Conservation (phyloP, 495 filamentous ascomycete species). For the Tuber borchii region DNA sequence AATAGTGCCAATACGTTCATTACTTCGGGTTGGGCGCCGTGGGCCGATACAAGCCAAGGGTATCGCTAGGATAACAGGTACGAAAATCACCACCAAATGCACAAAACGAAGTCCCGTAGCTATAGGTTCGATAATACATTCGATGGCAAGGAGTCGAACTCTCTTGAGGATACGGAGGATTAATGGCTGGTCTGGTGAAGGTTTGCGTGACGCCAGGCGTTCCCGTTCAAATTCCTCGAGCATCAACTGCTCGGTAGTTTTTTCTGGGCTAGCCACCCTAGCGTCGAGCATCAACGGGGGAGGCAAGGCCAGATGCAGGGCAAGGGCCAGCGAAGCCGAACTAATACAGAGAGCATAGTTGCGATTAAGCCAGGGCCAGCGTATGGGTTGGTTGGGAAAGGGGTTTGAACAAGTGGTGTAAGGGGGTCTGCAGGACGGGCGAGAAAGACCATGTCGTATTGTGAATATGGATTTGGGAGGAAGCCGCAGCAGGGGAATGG, state of each 20-base stretch:
- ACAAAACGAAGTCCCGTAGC: slow-evolving; percentile 81
- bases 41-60: slow-evolving; percentile 74
- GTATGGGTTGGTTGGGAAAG: slow-evolving; percentile 1
- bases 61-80: slow-evolving; percentile 74
- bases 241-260: slow-evolving; percentile 36
- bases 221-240: slow-evolving; percentile 37
- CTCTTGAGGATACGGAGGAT: slow-evolving; percentile 11
- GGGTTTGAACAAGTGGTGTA: slow-evolving; percentile 11
- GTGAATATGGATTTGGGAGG: slow-evolving; percentile 6
- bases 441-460: slow-evolving; percentile 24
- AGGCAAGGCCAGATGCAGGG: slow-evolving; percentile 17
- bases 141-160: slow-evolving; percentile 17
- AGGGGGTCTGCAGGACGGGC: slow-evolving; percentile 14
- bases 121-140: slow-evolving; percentile 60
- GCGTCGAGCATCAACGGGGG: neutral
- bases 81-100: slow-evolving; percentile 78
- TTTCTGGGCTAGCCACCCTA: slow-evolving; percentile 9
- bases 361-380: slow-evolving; percentile 15
- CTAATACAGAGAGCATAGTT: slow-evolving; percentile 18
- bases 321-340: slow-evolving; percentile 15
- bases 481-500: neutral
- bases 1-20: slow-evolving; percentile 69
- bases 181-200: slow-evolving; percentile 20
- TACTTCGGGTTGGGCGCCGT: slow-evolving; percentile 53
- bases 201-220: slow-evolving; percentile 10